A percentile compares a stretch with the other conserved stretches of the same genome.
These are phyloP conservation scores for Cladobotryum protrusum DNA, from an alignment of 2,329 filamentous ascomycete species.

Conservation along the genomic window DNA sequence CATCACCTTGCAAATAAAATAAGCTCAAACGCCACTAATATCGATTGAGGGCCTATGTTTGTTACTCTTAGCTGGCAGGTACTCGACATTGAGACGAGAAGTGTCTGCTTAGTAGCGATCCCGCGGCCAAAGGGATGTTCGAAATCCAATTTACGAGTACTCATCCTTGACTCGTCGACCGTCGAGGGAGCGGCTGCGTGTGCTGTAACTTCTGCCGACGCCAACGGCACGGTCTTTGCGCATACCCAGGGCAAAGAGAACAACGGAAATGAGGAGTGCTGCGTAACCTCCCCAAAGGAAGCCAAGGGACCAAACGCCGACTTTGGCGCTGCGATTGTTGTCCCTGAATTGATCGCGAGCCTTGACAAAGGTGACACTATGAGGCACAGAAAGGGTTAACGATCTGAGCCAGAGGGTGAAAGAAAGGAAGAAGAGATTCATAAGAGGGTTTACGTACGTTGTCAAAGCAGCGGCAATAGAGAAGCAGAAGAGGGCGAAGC, in stretches of 20 bases:
- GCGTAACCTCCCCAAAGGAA: constrained; percentile 71
- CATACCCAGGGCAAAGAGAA: constrained; percentile 62
- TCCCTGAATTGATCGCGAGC: constrained; percentile 60
- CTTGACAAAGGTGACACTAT: constrained; percentile 56
- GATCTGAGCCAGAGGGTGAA: not conserved
- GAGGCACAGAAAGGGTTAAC: constrained; percentile 4
- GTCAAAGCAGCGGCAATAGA: constrained; percentile 62
- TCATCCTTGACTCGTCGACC: constrained; percentile 63
- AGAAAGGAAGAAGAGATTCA: not conserved
- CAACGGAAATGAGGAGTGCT: constrained; percentile 56
- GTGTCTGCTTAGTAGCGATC: not conserved
- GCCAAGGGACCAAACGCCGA: constrained; percentile 66
- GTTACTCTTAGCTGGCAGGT: no score
- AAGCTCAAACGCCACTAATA: no score
- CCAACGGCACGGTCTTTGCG: constrained; percentile 40
- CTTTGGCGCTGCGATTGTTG: constrained; percentile 47
- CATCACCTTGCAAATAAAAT: no score
- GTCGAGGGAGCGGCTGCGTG: constrained; percentile 34
- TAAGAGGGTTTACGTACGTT: constrained; percentile 51
- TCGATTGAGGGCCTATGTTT: no score
- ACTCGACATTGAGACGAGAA: no score
- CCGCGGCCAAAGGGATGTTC: not conserved
- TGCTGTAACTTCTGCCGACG: constrained; percentile 27
- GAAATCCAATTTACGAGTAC: constrained; percentile 43
- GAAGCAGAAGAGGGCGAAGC: constrained; percentile 63